Evolutionary conservation across 2,329 filamentous ascomycete genomes (phyloP).

Genomic region (Penicillium sp.): DNA sequence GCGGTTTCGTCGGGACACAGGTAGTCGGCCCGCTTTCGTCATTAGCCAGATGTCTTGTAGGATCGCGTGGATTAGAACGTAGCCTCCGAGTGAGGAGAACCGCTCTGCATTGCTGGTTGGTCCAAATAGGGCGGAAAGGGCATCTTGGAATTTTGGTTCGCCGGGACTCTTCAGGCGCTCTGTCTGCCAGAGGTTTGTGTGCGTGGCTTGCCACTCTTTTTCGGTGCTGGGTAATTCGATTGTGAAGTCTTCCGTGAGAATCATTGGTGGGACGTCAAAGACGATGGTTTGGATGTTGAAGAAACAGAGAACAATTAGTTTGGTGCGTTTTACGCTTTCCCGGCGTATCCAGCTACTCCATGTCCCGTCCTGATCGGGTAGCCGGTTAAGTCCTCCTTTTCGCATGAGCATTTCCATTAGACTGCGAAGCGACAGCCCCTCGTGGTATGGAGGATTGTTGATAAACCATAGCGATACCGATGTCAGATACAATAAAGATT

Average conservation of each 20-base stretch:
- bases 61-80: constrained; percentile 35
- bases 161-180: constrained; percentile 24
- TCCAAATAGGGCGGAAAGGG: constrained; percentile 28
- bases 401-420: constrained; percentile 32
- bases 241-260: constrained; percentile 33
- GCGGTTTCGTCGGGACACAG: constrained; percentile 21
- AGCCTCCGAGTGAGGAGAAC: constrained; percentile 36
- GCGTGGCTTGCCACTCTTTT: constrained; percentile 34
- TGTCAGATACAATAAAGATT: constrained; percentile 30
- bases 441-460: constrained; percentile 32
- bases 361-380: constrained; percentile 31
- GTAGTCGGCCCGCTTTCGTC: constrained; percentile 33
- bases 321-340: constrained; percentile 34
- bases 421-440: constrained; percentile 32
- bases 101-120: constrained; percentile 25
- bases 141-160: constrained; percentile 33
- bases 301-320: constrained; percentile 37
- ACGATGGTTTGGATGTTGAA: constrained; percentile 40
- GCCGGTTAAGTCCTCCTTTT: constrained; percentile 30
- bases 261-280: constrained; percentile 34
- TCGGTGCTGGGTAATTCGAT: constrained; percentile 36
- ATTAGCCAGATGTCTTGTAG: constrained; percentile 38
- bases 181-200: constrained; percentile 25
- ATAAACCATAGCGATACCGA: constrained; percentile 36
- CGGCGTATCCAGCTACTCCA: constrained; percentile 36